These are phyloP conservation scores for Arthonia radiata DNA, from an alignment of 495 filamentous ascomycete genomes.

Conservation along the genomic window DNA sequence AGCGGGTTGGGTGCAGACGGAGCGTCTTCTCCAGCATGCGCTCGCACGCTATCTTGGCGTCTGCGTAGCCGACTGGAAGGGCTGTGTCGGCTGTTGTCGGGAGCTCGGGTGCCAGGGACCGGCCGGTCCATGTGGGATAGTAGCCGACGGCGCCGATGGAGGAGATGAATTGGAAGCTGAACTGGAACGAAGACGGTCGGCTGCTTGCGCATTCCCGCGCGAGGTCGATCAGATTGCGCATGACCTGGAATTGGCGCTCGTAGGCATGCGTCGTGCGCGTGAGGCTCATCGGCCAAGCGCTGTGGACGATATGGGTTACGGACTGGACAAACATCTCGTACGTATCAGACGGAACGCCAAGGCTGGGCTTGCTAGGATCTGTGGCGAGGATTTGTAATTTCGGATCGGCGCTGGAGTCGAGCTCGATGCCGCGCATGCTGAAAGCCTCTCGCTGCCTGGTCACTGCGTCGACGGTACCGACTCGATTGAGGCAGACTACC, in stretches of 20 bases:
- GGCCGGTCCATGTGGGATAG: conserved; percentile 13
- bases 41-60: conserved; percentile 18
- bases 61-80: conserved; percentile 6
- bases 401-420: conserved; percentile 6
- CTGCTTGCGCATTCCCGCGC: conserved; percentile 1
- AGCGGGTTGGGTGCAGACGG: background rate
- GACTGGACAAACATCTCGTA: conserved; percentile 16
- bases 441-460: conserved; percentile 18
- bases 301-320: too few species aligned
- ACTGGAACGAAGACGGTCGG: conserved; percentile 1
- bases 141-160: conserved; percentile 26
- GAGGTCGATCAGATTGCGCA: conserved; percentile 12
- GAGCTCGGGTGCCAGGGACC: conserved; percentile 2
- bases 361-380: conserved; percentile 17
- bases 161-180: conserved; percentile 28
- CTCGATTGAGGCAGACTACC: conserved; percentile 26
- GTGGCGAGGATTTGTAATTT: conserved; percentile 24
- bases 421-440: conserved; percentile 11
- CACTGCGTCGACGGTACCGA: conserved; percentile 5
- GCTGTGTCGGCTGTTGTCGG: background rate
- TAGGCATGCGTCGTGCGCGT: too few species aligned
- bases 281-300: too few species aligned
- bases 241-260: conserved; percentile 6
- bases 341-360: conserved; percentile 19
- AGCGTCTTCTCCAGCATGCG: conserved; percentile 8